Percentiles rank a stretch among this genome's conserved stretches.
phyloP scores from a whole-genome alignment of 805 yeast genomes.

The Teunomyces lycoperdinae region DNA sequence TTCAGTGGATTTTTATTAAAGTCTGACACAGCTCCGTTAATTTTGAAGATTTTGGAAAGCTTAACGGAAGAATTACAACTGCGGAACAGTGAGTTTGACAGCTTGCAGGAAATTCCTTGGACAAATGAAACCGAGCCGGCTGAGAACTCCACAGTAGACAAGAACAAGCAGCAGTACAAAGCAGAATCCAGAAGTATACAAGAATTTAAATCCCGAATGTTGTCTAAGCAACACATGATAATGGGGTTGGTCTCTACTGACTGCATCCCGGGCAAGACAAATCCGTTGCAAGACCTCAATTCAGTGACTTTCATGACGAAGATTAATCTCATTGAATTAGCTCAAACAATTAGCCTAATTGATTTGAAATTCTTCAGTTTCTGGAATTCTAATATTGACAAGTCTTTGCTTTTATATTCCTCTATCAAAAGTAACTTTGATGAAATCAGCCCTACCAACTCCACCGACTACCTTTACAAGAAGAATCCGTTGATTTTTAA shows the following conservation, averaged over 20 bases:
- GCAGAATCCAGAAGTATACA: conserved; percentile 32
- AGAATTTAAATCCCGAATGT: conserved; percentile 50
- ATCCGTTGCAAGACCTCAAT: conserved; percentile 29
- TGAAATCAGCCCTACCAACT: not conserved
- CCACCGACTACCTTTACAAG: conserved; percentile 39
- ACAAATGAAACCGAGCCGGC: conserved; percentile 3
- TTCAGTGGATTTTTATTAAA: conserved; percentile 73
- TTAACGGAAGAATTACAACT: conserved; percentile 36
- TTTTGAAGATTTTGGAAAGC: conserved; percentile 49
- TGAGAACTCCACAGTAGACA: not conserved
- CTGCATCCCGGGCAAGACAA: conserved; percentile 6
- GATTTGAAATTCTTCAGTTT: conserved; percentile 59
- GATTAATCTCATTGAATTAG: conserved; percentile 51
- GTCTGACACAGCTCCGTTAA: conserved; percentile 54
- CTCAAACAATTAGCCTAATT: conserved; percentile 62
- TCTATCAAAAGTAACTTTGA: conserved; percentile 27
- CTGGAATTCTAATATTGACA: conserved; percentile 83
- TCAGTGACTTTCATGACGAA: conserved; percentile 52
- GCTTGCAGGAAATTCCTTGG: not conserved
- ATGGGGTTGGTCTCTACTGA: conserved; percentile 25
- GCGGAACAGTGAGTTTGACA: not conserved
- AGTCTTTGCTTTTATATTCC: conserved; percentile 65
- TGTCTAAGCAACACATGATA: conserved; percentile 45
- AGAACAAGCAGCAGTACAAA: not conserved
- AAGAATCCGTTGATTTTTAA: conserved; percentile 78